A percentile compares a stretch with the other conserved stretches of the same genome.
phyloP scores from a whole-genome alignment of 345 rosid genomes.

The Punica granatum region DNA sequence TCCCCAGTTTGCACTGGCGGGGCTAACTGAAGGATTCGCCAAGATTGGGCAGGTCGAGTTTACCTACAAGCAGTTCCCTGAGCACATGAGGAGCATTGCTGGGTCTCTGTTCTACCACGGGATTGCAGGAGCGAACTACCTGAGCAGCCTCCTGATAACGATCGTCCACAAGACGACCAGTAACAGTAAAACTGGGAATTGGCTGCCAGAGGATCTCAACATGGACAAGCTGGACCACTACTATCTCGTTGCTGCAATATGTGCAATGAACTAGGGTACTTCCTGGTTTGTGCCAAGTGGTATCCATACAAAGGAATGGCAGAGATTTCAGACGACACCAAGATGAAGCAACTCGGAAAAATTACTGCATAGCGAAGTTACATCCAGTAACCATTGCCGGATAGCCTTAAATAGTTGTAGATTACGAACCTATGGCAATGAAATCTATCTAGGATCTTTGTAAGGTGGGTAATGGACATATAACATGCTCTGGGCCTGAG shows the following conservation, averaged over 20 bases:
- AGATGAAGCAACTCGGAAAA: conserved; percentile 6
- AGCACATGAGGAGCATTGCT: conserved; percentile 52
- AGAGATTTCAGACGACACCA: background rate
- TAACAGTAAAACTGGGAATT: conserved; percentile 23
- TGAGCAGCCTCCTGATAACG: conserved; percentile 30
- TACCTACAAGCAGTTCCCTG: conserved; percentile 51
- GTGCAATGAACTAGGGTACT: conserved; percentile 25
- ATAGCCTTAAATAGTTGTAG: too few relatives aligned
- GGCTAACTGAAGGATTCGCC: conserved; percentile 35
- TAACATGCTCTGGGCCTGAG: too few relatives aligned
- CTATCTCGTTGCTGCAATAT: conserved; percentile 30
- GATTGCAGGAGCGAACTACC: conserved; percentile 29
- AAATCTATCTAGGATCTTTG: too few relatives aligned
- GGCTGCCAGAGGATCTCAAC: conserved; percentile 48
- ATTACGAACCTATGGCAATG: too few relatives aligned
- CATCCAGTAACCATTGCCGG: too few relatives aligned
- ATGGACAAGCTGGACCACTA: conserved; percentile 39
- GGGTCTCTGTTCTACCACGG: conserved; percentile 39
- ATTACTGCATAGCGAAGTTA: background rate
- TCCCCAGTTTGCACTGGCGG: conserved; percentile 40
- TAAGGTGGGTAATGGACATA: too few relatives aligned
- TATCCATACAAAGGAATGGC: conserved; percentile 25
- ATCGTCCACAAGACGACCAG: conserved; percentile 29
- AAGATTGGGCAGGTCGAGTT: conserved; percentile 34
- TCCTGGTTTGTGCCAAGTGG: conserved; percentile 27